Conservation (phyloP, 176 grass and related monocot species). For the Otatea glauca region DNA sequence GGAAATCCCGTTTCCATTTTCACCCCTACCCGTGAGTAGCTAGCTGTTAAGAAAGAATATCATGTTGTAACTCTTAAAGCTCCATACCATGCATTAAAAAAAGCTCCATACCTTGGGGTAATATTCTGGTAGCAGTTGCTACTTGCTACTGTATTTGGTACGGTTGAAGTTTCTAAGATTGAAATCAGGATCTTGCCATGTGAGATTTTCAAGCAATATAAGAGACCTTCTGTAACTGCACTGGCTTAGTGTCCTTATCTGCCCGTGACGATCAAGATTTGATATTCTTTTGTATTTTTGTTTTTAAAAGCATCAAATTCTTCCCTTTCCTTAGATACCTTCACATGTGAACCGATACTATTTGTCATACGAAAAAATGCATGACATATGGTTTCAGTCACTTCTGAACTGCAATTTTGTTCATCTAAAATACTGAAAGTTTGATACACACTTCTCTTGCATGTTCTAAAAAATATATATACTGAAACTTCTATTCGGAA, state of each 20-base stretch:
- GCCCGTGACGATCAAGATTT: not conserved
- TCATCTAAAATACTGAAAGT: constrained; percentile 4
- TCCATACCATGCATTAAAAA: not conserved
- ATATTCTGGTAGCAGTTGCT: constrained; percentile 3
- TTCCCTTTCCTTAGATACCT: not conserved
- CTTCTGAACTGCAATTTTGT: not conserved
- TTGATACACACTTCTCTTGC: not conserved
- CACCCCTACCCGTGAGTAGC: no score
- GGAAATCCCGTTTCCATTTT: no score
- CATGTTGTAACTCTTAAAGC: not conserved
- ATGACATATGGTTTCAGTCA: not conserved
- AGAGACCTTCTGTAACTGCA: not conserved
- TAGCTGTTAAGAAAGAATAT: not conserved
- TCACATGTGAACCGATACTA: not conserved
- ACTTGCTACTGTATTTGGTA: not conserved
- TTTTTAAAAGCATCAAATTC: not conserved
- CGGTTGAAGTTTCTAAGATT: not conserved
- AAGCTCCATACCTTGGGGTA: not conserved
- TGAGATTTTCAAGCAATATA: constrained; percentile 19
- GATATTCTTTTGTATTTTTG: constrained; percentile 13
- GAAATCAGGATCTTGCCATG: not conserved
- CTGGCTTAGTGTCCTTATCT: not conserved
- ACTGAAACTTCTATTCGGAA: not conserved
- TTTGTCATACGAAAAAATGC: not conserved
- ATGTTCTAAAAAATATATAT: not conserved